Conservation (phyloP, 805 yeast genomes). For the Metschnikowia peoriensis region DNA sequence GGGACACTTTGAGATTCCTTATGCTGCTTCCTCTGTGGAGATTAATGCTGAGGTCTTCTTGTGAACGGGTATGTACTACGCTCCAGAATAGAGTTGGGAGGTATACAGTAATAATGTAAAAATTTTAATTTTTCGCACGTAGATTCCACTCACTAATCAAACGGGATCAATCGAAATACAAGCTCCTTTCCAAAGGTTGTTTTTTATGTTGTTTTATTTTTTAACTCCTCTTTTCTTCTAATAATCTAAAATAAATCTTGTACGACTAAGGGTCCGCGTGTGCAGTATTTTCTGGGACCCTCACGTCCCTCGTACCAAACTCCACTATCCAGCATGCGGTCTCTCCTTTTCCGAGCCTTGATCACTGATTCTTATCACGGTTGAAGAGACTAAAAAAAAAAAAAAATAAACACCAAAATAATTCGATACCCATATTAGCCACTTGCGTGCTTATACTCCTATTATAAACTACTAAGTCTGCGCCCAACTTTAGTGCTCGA, state of each 20-base stretch:
- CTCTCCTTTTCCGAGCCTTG: conserved; percentile 2
- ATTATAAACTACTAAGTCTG: background rate
- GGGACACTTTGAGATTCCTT: conserved; percentile 82
- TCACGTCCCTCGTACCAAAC: conserved; percentile 14
- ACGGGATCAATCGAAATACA: too few species aligned
- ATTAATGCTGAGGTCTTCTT: conserved; percentile 85
- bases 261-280: conserved; percentile 1
- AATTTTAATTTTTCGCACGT: background rate
- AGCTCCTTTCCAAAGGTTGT: too few species aligned
- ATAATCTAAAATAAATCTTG: background rate
- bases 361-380: background rate
- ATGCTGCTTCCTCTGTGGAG: conserved; percentile 90
- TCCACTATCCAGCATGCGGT: conserved; percentile 4
- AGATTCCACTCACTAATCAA: too few species aligned
- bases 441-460: background rate
- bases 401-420: background rate
- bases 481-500: background rate
- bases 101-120: background rate
- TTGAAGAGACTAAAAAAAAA: background rate
- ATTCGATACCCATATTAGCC: background rate
- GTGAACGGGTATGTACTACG: conserved; percentile 27
- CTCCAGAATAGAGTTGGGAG: background rate
- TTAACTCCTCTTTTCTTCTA: background rate
- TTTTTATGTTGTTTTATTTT: background rate
- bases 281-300: conserved; percentile 13